A percentile compares a stretch with the other conserved stretches of the same genome.
Evolutionary conservation across 164 flowering plant species (phyloP).

Genomic region (Warburgia ugandensis): DNA sequence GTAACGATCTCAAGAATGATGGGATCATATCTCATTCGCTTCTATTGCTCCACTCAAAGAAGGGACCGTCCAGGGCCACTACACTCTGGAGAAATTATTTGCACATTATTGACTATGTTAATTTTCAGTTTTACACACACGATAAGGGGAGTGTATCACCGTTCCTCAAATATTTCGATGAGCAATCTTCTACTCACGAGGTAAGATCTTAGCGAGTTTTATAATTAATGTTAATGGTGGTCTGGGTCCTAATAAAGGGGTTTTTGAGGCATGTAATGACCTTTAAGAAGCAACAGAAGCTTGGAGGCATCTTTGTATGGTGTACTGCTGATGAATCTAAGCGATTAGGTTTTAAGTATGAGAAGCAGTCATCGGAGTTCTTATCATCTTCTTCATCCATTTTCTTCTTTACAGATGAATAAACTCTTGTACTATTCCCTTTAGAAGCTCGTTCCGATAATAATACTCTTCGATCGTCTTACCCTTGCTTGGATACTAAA

Average conservation of each 20-base stretch:
- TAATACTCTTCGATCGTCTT: too few species aligned
- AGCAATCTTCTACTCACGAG: conserved; percentile 23
- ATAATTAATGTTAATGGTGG: conserved; percentile 3
- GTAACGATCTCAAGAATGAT: conserved; percentile 20
- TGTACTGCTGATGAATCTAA: conserved; percentile 14
- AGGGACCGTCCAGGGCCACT: conserved; percentile 23
- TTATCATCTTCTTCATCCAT: conserved; percentile 5
- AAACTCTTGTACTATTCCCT: too few species aligned
- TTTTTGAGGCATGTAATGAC: conserved; percentile 16
- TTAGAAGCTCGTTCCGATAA: too few species aligned
- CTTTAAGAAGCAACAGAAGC: conserved; percentile 6
- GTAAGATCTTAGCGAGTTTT: conserved; percentile 17
- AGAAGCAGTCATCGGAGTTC: conserved; percentile 9
- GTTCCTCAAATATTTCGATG: conserved; percentile 18
- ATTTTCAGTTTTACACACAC: conserved; percentile 34
- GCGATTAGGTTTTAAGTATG: conserved; percentile 2
- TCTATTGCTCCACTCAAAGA: too few species aligned
- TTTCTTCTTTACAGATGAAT: too few species aligned
- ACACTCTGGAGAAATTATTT: conserved; percentile 27
- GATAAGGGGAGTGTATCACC: conserved; percentile 22
- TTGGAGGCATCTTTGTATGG: conserved; percentile 16
- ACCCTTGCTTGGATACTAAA: too few species aligned
- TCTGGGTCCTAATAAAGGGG: conserved; percentile 9
- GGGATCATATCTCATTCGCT: conserved; percentile 21
- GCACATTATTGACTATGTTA: conserved; percentile 30